Conservation (phyloP, 495 filamentous ascomycete species). For the Penicillium ucsense region DNA sequence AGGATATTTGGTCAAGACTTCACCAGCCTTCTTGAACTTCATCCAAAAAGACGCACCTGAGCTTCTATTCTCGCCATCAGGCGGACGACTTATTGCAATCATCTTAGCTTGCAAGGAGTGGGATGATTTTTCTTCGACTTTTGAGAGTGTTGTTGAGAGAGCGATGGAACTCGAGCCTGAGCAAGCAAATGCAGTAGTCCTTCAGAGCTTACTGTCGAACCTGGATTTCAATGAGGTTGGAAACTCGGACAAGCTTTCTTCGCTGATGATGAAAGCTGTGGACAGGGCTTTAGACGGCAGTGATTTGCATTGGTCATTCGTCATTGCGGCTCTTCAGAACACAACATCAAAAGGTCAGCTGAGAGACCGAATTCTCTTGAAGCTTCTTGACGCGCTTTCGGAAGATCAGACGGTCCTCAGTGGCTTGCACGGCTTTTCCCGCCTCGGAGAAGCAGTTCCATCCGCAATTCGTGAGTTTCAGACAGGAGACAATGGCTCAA, state of each 20-base stretch:
- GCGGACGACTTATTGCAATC: slow-evolving; percentile 31
- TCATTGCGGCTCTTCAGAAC: slow-evolving; percentile 38
- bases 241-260: slow-evolving; percentile 22
- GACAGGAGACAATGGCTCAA: slow-evolving; percentile 37
- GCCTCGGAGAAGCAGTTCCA: slow-evolving; percentile 28
- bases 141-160: slow-evolving; percentile 29
- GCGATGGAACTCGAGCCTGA: slow-evolving; percentile 30
- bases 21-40: slow-evolving; percentile 30
- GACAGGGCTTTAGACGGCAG: slow-evolving; percentile 31
- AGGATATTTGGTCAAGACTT: slow-evolving; percentile 27
- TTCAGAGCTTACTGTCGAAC: slow-evolving; percentile 32
- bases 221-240: slow-evolving; percentile 32
- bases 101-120: slow-evolving; percentile 31
- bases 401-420: slow-evolving; percentile 21
- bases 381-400: slow-evolving; percentile 28
- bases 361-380: slow-evolving; percentile 32
- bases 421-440: slow-evolving; percentile 30
- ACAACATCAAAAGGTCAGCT: slow-evolving; percentile 32
- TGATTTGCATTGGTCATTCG: slow-evolving; percentile 31
- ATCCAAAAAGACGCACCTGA: slow-evolving; percentile 37
- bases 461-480: slow-evolving; percentile 29
- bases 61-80: slow-evolving; percentile 47
- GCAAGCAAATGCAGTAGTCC: slow-evolving; percentile 27
- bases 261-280: slow-evolving; percentile 29
- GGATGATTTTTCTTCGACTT: slow-evolving; percentile 31